phyloP scores from a whole-genome alignment of 192 early-diverging fungal genomes.

The Mortierella hygrophila region DNA sequence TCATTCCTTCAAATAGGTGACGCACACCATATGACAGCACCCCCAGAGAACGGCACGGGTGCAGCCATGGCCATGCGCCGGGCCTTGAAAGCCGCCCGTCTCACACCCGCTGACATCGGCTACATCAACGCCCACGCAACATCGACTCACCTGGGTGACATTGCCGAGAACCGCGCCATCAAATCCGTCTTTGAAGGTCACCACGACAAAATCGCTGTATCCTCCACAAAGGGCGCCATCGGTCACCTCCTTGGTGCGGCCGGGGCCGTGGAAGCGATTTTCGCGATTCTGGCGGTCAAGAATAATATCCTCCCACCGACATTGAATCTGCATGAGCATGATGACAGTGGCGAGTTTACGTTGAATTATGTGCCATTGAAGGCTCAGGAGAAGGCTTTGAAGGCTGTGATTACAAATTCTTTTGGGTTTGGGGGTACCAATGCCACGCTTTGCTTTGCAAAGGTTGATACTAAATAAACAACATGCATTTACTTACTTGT shows the following conservation, averaged over 20 bases:
- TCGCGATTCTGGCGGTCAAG: slow-evolving; percentile 83
- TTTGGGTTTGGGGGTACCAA: slow-evolving; percentile 95
- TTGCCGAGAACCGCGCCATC: slow-evolving; percentile 90
- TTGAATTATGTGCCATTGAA: slow-evolving; percentile 86
- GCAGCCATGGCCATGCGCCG: slow-evolving; percentile 90
- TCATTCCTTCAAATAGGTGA: slow-evolving; percentile 63
- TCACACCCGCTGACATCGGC: slow-evolving; percentile 74
- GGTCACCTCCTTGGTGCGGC: slow-evolving; percentile 97
- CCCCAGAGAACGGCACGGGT: slow-evolving; percentile 86
- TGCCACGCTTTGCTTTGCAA: slow-evolving; percentile 76
- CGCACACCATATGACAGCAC: slow-evolving; percentile 95
- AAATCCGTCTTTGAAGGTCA: slow-evolving; percentile 76
- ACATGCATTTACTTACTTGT: not conserved
- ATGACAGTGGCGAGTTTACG: slow-evolving; percentile 76
- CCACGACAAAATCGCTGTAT: slow-evolving; percentile 72
- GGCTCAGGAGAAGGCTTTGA: slow-evolving; percentile 72
- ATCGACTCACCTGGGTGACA: slow-evolving; percentile 84
- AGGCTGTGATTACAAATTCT: slow-evolving; percentile 85
- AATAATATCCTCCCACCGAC: slow-evolving; percentile 87
- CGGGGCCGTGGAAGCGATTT: slow-evolving; percentile 93
- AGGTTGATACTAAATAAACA: slow-evolving; percentile 45
- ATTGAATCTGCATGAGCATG: slow-evolving; percentile 76
- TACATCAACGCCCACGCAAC: slow-evolving; percentile 98
- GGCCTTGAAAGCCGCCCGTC: slow-evolving; percentile 74
- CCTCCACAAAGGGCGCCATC: slow-evolving; percentile 91